phyloP scores from a whole-genome alignment of 441 rosid genomes.

The Aleurites moluccanus region DNA sequence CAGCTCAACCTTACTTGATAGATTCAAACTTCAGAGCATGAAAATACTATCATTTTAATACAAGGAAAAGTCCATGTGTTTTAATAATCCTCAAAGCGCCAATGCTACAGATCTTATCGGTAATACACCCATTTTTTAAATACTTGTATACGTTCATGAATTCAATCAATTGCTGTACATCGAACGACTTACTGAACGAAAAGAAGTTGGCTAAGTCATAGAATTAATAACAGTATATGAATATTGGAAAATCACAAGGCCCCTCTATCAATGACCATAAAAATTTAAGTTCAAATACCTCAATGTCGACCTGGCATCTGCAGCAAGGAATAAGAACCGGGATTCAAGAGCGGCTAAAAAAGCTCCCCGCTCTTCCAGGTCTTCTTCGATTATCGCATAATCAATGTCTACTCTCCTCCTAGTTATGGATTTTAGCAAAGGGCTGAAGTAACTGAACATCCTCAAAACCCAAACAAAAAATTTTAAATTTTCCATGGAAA shows the following conservation, averaged over 20 bases:
- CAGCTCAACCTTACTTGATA: neutral
- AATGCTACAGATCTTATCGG: neutral
- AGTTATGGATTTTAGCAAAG: constrained; percentile 67
- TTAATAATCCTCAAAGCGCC: too few relatives aligned
- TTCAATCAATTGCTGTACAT: neutral
- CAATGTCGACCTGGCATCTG: constrained; percentile 81
- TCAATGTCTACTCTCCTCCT: constrained; percentile 54
- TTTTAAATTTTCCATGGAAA: neutral
- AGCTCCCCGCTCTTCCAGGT: constrained; percentile 62
- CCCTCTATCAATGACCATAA: neutral
- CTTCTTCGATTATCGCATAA: constrained; percentile 56
- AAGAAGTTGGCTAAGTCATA: neutral
- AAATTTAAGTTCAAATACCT: constrained; percentile 43
- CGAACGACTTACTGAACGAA: neutral
- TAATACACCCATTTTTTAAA: neutral
- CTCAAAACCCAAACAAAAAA: constrained; percentile 10
- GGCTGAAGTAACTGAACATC: constrained; percentile 79
- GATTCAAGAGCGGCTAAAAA: constrained; percentile 75
- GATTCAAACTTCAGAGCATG: neutral
- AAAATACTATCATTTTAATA: neutral
- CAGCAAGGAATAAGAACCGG: constrained; percentile 84
- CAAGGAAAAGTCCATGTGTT: neutral
- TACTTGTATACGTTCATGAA: neutral
- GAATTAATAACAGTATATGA: neutral
- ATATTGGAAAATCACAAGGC: neutral